A percentile compares a stretch with the other conserved stretches of the same genome.
Evolutionary conservation across 345 rosid species (phyloP).

Genomic region (Cardamine chenopodiifolia): DNA sequence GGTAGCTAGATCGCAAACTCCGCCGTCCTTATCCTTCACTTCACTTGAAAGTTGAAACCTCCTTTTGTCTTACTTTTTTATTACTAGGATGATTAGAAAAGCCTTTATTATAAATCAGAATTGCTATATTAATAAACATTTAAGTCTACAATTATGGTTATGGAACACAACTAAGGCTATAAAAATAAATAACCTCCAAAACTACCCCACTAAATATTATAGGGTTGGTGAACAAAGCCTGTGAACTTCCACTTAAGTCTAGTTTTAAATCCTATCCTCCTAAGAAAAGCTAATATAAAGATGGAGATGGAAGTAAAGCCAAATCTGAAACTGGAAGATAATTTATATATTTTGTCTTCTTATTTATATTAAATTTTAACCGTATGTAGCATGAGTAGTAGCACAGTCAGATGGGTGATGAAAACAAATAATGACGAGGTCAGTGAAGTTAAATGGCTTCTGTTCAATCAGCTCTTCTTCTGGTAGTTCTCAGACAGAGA

Average conservation of each 20-base stretch:
- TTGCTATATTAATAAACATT: not conserved
- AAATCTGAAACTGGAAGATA: not conserved
- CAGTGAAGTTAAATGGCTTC: slow-evolving; percentile 9
- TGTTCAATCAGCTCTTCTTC: not conserved
- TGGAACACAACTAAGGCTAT: slow-evolving; percentile 10
- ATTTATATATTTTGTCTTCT: not conserved
- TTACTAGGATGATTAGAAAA: not conserved
- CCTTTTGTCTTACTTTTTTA: not conserved
- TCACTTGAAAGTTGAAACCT: not conserved
- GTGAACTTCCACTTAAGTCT: not conserved
- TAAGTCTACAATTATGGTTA: not conserved
- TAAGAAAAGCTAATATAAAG: not conserved
- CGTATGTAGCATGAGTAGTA: not conserved
- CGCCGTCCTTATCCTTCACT: not conserved
- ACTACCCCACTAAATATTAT: not conserved
- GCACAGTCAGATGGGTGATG: not conserved
- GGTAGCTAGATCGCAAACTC: not conserved
- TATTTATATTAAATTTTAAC: not conserved
- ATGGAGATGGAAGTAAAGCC: not conserved
- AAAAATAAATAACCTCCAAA: not conserved
- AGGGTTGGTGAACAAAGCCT: slow-evolving; percentile 2
- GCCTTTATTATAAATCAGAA: not conserved
- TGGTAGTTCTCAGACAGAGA: slow-evolving; percentile 3
- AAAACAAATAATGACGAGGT: slow-evolving; percentile 2
- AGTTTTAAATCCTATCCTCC: not conserved